A percentile compares a stretch with the other conserved stretches of the same genome.
phyloP scores from a whole-genome alignment of 2,329 filamentous ascomycete species.

The Epichloe gansuensis region DNA sequence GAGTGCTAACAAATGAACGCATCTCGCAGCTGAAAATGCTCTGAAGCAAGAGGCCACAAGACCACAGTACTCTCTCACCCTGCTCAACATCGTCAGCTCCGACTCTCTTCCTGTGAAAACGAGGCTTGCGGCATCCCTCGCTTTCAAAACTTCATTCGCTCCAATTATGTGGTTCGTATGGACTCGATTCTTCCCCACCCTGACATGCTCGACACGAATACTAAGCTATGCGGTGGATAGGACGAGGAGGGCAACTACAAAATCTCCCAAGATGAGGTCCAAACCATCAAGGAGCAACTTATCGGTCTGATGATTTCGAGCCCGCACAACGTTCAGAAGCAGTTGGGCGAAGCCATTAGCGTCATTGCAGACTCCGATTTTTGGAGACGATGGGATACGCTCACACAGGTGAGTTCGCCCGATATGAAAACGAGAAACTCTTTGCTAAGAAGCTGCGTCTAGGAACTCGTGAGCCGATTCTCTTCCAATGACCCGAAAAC shows the following conservation, averaged over 20 bases:
- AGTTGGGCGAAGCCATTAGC: constrained; percentile 93
- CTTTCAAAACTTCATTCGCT: constrained; percentile 98
- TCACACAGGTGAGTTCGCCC: constrained; percentile 56
- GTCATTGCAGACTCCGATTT: constrained; percentile 97
- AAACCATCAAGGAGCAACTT: constrained; percentile 85
- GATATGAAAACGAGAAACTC: not conserved
- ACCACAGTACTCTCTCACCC: constrained; percentile 73
- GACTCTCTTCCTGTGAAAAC: constrained; percentile 62
- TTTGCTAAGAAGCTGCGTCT: constrained; percentile 7
- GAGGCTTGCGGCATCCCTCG: constrained; percentile 76
- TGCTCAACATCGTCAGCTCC: constrained; percentile 83
- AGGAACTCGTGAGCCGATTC: constrained; percentile 81
- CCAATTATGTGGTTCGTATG: constrained; percentile 68
- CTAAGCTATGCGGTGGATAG: constrained; percentile 23
- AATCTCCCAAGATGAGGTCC: constrained; percentile 69
- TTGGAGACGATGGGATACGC: constrained; percentile 90
- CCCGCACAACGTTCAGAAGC: constrained; percentile 75
- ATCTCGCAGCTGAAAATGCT: constrained; percentile 59
- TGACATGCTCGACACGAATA: constrained; percentile 2
- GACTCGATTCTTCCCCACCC: not conserved
- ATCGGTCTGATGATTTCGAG: constrained; percentile 95
- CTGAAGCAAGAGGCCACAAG: constrained; percentile 71
- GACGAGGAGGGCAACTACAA: constrained; percentile 94
- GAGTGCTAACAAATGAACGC: constrained; percentile 25
- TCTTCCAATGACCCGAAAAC: constrained; percentile 69